Evolutionary conservation across 176 grass and related monocot species (phyloP).

Genomic region (Stipa capillata): DNA sequence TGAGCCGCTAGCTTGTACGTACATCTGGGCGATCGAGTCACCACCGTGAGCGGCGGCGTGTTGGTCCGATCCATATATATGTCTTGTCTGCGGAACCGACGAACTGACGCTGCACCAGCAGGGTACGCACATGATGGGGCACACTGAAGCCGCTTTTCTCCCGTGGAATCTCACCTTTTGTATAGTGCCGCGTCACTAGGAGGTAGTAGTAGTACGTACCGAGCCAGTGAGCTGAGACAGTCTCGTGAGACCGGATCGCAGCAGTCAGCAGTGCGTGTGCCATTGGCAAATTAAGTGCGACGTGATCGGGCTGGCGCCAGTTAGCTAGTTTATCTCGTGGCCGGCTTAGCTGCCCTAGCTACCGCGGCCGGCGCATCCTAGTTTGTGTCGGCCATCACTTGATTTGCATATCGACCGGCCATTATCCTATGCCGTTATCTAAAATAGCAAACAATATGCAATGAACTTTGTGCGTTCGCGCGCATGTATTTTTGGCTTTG

Average conservation of each 20-base stretch:
- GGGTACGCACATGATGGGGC: no score
- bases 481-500: background rate
- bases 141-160: no score
- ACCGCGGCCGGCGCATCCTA: background rate
- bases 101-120: background rate
- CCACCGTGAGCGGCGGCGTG: no score
- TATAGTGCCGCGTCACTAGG: no score
- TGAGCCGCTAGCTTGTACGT: no score
- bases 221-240: no score
- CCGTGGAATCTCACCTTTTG: no score
- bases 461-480: background rate
- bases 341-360: background rate
- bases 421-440: background rate
- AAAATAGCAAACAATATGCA: background rate
- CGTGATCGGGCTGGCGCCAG: background rate
- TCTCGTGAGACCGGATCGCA: no score
- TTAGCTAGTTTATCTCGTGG: background rate
- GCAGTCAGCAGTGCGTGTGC: background rate
- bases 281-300: background rate
- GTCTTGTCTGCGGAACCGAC: background rate
- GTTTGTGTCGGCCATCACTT: background rate
- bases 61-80: no score
- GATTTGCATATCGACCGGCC: background rate
- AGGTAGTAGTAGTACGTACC: no score
- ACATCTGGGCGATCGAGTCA: no score